phyloP scores from a whole-genome alignment of 192 early-diverging fungal genomes.

The Thamnidium elegans region DNA sequence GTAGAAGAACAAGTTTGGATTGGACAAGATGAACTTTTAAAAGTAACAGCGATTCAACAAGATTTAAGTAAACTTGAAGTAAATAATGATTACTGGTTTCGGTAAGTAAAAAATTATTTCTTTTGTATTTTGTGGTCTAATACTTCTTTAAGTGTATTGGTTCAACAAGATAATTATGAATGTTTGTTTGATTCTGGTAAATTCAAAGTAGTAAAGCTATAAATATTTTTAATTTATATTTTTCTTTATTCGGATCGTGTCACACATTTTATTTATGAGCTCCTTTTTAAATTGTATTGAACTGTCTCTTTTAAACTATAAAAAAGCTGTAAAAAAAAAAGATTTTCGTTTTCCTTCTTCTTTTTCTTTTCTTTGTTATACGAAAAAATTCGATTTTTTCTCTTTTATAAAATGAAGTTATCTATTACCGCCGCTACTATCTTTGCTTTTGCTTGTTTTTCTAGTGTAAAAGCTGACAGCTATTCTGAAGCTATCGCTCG shows the following conservation, averaged over 20 bases:
- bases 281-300: too few species aligned
- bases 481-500: constrained; percentile 17
- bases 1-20: constrained; percentile 1
- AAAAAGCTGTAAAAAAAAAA: background rate
- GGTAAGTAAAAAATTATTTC: constrained; percentile 4
- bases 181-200: constrained; percentile 11
- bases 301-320: background rate
- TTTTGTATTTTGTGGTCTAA: background rate
- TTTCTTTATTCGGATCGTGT: too few species aligned
- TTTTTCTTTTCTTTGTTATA: constrained; percentile 2
- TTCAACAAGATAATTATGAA: constrained; percentile 5
- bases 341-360: background rate
- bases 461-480: constrained; percentile 11
- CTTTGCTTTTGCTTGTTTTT: constrained; percentile 11
- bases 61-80: background rate
- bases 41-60: constrained; percentile 17
- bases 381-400: constrained; percentile 1
- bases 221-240: too few species aligned
- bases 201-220: background rate
- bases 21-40: constrained; percentile 1
- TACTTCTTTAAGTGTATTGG: background rate
- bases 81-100: constrained; percentile 16
- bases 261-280: too few species aligned
- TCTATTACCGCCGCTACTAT: constrained; percentile 21
- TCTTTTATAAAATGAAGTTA: constrained; percentile 13